phyloP scores from a whole-genome alignment of 495 filamentous ascomycete genomes.

The Neurospora intermedia region DNA sequence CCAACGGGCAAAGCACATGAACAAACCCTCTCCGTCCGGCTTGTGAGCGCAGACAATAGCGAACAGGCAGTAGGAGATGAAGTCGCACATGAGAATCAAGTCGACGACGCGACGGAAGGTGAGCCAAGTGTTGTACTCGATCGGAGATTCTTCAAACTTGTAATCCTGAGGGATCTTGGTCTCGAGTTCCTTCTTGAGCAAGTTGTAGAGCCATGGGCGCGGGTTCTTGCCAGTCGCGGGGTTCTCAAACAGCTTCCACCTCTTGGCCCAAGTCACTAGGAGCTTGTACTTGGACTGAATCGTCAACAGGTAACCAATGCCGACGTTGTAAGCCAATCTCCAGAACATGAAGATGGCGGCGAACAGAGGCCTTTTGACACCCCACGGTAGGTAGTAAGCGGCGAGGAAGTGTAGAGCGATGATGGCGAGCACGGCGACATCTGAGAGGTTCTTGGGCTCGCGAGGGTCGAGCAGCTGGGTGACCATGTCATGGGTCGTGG shows the following conservation, averaged over 20 bases:
- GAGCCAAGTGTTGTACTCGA: constrained; percentile 99
- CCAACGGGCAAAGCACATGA: constrained; percentile 69
- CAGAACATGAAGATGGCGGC: constrained; percentile 81
- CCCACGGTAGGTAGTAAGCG: constrained; percentile 58
- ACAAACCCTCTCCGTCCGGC: constrained; percentile 57
- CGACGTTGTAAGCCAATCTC: constrained; percentile 83
- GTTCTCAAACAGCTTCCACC: constrained; percentile 74
- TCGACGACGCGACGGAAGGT: constrained; percentile 92
- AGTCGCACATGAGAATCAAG: constrained; percentile 96
- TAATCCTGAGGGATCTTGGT: constrained; percentile 91
- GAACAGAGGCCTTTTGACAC: constrained; percentile 61
- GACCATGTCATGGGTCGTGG: constrained; percentile 97
- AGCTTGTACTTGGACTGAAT: constrained; percentile 82
- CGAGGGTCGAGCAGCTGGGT: constrained; percentile 92
- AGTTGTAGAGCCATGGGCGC: constrained; percentile 64
- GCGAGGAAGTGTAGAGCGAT: constrained; percentile 61
- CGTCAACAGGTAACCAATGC: constrained; percentile 83
- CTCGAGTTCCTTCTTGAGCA: constrained; percentile 82
- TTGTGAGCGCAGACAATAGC: constrained; percentile 76
- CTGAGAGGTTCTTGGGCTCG: constrained; percentile 88
- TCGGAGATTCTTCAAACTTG: constrained; percentile 79
- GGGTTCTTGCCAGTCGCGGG: constrained; percentile 70
- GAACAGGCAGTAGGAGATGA: constrained; percentile 91
- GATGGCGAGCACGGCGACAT: constrained; percentile 70
- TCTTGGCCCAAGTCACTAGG: constrained; percentile 79